These are phyloP conservation scores for Pyricularia grisea DNA, from an alignment of 2,329 filamentous ascomycete species.

Conservation along the genomic window DNA sequence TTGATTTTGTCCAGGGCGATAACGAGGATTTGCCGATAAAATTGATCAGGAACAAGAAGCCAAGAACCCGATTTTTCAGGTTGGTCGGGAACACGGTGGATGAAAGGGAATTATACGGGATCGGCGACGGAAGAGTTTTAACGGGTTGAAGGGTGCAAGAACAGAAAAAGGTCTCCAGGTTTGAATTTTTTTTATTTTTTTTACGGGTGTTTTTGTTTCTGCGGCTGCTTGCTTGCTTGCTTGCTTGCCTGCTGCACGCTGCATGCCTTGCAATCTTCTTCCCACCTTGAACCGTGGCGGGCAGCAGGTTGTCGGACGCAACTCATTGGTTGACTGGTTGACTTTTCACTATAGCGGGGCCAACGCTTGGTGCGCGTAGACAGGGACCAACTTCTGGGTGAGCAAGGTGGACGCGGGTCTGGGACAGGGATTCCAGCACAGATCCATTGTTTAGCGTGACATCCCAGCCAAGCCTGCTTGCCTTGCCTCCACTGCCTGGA, in stretches of 20 bases:
- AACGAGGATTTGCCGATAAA: neutral
- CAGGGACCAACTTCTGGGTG: neutral
- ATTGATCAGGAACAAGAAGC: neutral
- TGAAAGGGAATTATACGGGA: neutral
- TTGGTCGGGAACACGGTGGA: neutral
- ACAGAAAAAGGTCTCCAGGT: neutral
- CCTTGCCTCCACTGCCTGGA: neutral
- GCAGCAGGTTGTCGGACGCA: neutral
- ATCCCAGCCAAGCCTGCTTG: neutral
- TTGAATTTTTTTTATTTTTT: neutral
- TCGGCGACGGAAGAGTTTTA: neutral
- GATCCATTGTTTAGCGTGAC: neutral
- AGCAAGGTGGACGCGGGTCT: neutral
- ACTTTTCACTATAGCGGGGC: neutral
- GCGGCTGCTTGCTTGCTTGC: neutral
- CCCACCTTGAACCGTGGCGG: neutral
- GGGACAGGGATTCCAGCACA: neutral
- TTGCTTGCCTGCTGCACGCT: neutral
- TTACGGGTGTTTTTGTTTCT: neutral
- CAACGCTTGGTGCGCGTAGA: neutral
- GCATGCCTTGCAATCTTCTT: neutral
- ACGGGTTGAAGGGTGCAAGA: neutral
- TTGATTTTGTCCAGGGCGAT: neutral
- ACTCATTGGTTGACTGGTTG: neutral
- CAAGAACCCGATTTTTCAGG: neutral